Base-by-base conservation (phyloP, 371 early-diverging fungal species). In the Mucor saturninus region DNA sequence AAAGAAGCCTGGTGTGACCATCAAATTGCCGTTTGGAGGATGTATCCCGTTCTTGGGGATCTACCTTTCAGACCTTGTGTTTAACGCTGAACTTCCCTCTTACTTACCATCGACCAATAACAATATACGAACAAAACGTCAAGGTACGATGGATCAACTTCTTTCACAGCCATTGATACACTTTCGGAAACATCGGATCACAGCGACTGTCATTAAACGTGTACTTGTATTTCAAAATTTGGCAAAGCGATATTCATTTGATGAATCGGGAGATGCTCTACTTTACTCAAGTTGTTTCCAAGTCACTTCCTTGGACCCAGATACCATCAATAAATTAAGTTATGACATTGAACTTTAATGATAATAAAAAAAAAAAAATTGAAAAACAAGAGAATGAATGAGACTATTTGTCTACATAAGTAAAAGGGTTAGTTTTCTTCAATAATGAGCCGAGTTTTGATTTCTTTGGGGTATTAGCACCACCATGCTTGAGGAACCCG, bases 31-130 rank as follows among this genome's bases (percentile, higher is more conserved):
- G 0, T 81, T 77, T 73, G 84, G 86, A 28, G 87, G 86, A 2
- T 82, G 85, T 56, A 83, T 88, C 21, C 87, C 86, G 0, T 86
- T 87, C 51, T 61, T 87, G 39, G 88, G 83, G 10, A 75, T 90
- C 9, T 90, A 86, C 52, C 50, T 90, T 4, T 88, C 88, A 0
- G 90, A 90, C 49, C 73, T 90, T 5, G 73, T 87, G 1, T 87
- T 83, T 60, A 90, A 89, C 64, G 74, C 84, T 2, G 90, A 90
- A 56, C 68, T 85, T n/a, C 85, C 87, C 3, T 76, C 87, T 0
- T 85, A 75, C 56, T 52, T 87, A 3, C 75, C 84, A 9, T 58
- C 85, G 2, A 50, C 65, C 14, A 71, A 73, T 8, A 64, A 68
- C 26, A 59, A 70, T 6, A 62, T 56, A 13, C 32, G 63, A 13